Evolutionary conservation across 495 filamentous ascomycete genomes (phyloP), one percentile per base, ranked within the genome.

Genomic region (Podospora pseudocomata): DNA sequence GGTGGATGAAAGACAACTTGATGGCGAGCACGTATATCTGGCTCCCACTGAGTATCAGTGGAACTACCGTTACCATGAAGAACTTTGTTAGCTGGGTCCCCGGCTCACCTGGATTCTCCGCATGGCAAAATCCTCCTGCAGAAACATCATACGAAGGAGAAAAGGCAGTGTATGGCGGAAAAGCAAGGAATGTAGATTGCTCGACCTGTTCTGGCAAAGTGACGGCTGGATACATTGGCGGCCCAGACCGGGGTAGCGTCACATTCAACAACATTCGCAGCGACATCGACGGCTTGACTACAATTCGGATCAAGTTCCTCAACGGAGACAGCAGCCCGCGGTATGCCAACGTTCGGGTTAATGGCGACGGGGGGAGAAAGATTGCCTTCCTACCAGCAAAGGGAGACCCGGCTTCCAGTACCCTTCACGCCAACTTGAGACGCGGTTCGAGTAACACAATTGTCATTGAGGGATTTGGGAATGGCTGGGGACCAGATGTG

Each of bases 11-110:
- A 19, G 67, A 69, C 19, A 88, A 90, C 72, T 80, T 91, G 0
- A 84, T 85, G 81, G 76, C 84, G 26, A 83, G 80, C 55, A 86
- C 87, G 5, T 91, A 91, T 71, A 76, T 91, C 32, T 91, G 89
- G 89, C 81, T 91, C 0, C 89, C 88, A 4, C 77, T 90, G 2
- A 80, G 70, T 4, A 81, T 91, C 71, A 80, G 75, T 19, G 88
- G 87, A 0, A 87, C 82, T 0, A 85, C 75, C 2, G 87, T 82
- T 23, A 77, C 62, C 32, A 75, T 86, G 79, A 78, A 81, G 64
- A 85, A 87, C 73, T 65, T 74, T 54, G 83, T 83, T 16, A 84
- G 81, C 68, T 89, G 86, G 86, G 78, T 85, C 1, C 82, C 83
- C 0, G 78, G 80, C 39, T 73, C 78, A n/a, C 67, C 72, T 4